Conservation (phyloP, 805 yeast genomes). For the Saccharomycopsis synnaedendra region DNA sequence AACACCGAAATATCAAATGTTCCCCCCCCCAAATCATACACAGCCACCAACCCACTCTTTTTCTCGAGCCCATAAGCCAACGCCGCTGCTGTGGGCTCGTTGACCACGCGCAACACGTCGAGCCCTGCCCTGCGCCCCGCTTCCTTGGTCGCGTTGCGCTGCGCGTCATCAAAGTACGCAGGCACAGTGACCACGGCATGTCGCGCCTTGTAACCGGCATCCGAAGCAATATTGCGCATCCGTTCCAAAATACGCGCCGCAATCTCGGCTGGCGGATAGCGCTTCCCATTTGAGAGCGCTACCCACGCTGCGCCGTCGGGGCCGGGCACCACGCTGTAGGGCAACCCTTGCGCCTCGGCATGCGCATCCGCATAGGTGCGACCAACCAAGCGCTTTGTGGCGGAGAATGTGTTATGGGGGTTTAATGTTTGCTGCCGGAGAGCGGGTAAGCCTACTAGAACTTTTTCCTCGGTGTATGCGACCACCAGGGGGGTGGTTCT, state of each 20-base stretch:
- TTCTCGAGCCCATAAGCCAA: constrained; percentile 67
- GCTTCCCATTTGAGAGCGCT: constrained; percentile 24
- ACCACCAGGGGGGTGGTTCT: constrained; percentile 76
- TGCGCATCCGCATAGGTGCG: constrained; percentile 46
- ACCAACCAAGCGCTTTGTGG: constrained; percentile 76
- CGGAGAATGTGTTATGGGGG: constrained; percentile 68
- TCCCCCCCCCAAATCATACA: constrained; percentile 77
- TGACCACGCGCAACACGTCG: constrained; percentile 63
- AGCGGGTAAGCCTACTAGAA: constrained; percentile 58
- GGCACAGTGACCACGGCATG: constrained; percentile 82
- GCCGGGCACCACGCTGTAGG: constrained; percentile 28
- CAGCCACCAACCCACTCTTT: constrained; percentile 30
- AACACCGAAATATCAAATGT: constrained; percentile 73
- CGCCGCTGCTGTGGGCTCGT: constrained; percentile 84
- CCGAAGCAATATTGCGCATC: constrained; percentile 57
- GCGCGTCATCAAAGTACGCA: constrained; percentile 74
- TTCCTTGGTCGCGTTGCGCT: constrained; percentile 73
- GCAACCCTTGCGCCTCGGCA: too few relatives aligned
- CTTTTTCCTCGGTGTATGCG: constrained; percentile 33
- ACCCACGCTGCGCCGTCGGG: constrained; percentile 65
- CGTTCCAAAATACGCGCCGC: constrained; percentile 54
- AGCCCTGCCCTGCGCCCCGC: constrained; percentile 71
- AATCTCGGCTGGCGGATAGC: constrained; percentile 58
- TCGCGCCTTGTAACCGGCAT: constrained; percentile 37
- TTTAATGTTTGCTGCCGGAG: constrained; percentile 68